These are phyloP conservation scores for Sordariomycetes sp. DNA, from an alignment of 2,329 filamentous ascomycete genomes.

Conservation along the genomic window DNA sequence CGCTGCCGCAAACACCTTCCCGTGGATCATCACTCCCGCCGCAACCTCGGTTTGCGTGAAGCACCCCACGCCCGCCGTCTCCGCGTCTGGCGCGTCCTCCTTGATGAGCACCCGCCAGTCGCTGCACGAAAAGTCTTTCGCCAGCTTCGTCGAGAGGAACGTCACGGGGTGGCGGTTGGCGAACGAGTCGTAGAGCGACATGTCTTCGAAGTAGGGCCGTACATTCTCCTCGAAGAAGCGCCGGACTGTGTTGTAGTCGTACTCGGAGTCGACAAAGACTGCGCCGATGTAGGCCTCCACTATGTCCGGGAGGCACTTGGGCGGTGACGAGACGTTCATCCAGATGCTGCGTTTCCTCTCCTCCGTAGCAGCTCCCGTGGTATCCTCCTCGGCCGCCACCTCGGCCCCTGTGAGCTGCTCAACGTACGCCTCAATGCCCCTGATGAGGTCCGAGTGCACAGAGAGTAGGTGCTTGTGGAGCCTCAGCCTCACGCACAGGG, in stretches of 20 bases:
- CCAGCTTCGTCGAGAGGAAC: constrained; percentile 53
- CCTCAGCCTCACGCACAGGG: constrained; percentile 65
- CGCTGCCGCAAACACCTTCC: constrained; percentile 51
- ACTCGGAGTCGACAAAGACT: constrained; percentile 80
- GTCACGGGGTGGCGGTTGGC: constrained; percentile 81
- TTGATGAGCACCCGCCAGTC: constrained; percentile 43
- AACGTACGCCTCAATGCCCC: constrained; percentile 43
- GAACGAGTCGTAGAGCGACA: constrained; percentile 78
- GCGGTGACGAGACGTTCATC: constrained; percentile 51
- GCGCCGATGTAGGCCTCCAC: constrained; percentile 85
- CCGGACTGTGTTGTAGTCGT: constrained; percentile 63
- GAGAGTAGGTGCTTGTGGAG: constrained; percentile 65
- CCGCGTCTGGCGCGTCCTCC: constrained; percentile 29
- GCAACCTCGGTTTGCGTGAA: constrained; percentile 43
- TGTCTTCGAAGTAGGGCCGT: constrained; percentile 71
- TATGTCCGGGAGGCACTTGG: constrained; percentile 73
- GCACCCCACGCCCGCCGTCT: constrained; percentile 28
- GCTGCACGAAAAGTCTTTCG: constrained; percentile 53
- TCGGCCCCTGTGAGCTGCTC: constrained; percentile 32
- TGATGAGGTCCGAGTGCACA: constrained; percentile 16
- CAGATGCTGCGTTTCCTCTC: constrained; percentile 50
- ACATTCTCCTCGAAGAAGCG: constrained; percentile 69
- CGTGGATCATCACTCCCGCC: constrained; percentile 69
- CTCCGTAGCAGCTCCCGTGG: constrained; percentile 20
- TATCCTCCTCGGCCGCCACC: constrained; percentile 28